Conservation (phyloP, 257 asterid species). For the Solanum peruvianum region DNA sequence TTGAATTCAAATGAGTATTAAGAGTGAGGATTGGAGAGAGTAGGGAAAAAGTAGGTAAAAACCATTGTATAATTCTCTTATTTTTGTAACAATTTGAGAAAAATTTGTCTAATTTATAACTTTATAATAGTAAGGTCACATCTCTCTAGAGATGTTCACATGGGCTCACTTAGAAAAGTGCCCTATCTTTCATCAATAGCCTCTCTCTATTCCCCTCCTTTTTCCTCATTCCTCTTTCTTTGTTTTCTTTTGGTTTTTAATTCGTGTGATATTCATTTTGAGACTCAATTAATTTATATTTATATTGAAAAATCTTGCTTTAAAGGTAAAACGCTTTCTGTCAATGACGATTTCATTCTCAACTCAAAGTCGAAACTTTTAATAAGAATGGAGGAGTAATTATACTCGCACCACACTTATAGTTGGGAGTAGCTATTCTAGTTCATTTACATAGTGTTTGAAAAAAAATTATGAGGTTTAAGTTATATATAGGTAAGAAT, state of each 20-base stretch:
- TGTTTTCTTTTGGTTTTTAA: not conserved
- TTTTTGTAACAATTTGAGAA: not conserved
- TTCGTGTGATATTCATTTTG: not conserved
- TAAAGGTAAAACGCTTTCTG: not conserved
- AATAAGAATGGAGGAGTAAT: not conserved
- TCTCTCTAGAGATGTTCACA: slow-evolving; percentile 21
- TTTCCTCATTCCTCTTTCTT: not conserved
- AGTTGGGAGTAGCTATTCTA: not conserved
- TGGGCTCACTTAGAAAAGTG: slow-evolving; percentile 4
- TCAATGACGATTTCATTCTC: not conserved
- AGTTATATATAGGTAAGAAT: not conserved
- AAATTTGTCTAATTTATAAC: not conserved
- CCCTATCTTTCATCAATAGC: not conserved
- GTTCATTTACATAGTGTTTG: not conserved
- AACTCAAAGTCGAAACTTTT: not conserved
- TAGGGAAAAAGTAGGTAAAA: slow-evolving; percentile 16
- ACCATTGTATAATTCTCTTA: not conserved
- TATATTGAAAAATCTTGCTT: accelerated
- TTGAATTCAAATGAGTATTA: not conserved
- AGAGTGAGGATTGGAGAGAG: not conserved
- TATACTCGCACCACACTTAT: not conserved
- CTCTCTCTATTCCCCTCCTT: not conserved
- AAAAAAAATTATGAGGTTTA: not conserved
- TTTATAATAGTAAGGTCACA: slow-evolving; percentile 2
- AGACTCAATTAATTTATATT: not conserved